These are phyloP conservation scores for Arctium lappa DNA, from an alignment of 129 eudicot species.

Conservation along the genomic window DNA sequence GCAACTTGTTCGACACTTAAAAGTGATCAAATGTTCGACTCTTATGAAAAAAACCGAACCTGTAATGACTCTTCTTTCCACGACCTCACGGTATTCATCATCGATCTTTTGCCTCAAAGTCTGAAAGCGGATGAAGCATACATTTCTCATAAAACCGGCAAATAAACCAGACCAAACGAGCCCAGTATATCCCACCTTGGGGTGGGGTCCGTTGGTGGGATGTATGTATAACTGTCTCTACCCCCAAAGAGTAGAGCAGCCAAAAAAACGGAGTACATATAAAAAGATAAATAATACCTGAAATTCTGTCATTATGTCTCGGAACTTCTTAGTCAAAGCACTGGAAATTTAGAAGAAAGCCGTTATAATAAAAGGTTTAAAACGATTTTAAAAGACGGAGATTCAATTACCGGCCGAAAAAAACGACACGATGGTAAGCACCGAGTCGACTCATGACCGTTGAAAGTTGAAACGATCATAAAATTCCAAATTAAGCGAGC, in stretches of 20 bases:
- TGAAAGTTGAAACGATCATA: not conserved
- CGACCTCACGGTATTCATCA: conserved; percentile 96
- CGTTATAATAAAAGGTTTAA: not conserved
- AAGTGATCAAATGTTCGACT: conserved; percentile 13
- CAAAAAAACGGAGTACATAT: not conserved
- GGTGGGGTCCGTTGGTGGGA: too few relatives aligned
- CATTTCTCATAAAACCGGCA: not conserved
- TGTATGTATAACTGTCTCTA: too few relatives aligned
- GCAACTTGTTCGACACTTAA: not conserved
- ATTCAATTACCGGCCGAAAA: not conserved
- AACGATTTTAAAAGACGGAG: not conserved
- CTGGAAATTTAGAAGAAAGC: conserved; percentile 30
- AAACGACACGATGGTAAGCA: not conserved
- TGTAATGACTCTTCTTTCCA: conserved; percentile 93
- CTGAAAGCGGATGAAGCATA: conserved; percentile 28
- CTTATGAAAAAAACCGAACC: conserved; percentile 40
- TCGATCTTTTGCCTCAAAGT: conserved; percentile 79
- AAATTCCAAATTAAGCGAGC: not conserved
- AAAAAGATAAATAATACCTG: conserved; percentile 39
- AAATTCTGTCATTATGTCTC: conserved; percentile 86
- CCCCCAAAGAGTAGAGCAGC: not conserved
- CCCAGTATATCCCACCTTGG: too few relatives aligned
- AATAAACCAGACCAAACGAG: not conserved
- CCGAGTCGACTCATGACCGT: not conserved
- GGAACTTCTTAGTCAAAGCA: conserved; percentile 79